Evolutionary conservation across 768 basidiomycete species (phyloP), one percentile per base, ranked within the genome.

Genomic region (Boletus vermiculosoides): DNA sequence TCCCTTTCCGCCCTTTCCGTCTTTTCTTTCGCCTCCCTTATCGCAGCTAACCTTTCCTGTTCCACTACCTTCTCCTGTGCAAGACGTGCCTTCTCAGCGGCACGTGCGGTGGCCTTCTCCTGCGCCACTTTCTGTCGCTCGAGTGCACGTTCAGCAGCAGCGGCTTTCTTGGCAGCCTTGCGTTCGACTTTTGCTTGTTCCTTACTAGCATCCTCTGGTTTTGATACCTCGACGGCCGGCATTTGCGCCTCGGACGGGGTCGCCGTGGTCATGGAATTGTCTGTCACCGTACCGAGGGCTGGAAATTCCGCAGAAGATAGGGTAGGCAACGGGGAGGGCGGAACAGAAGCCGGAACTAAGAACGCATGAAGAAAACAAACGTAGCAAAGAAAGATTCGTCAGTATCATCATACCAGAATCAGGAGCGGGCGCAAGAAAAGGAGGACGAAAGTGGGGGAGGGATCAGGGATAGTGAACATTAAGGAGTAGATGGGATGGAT

Each of bases 221-320:
- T 71, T 44, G 72, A 65, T n/a, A n/a, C 20, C 9, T 63, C 70
- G 37, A 30, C 48, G 22, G 23, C 28, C 28, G 50, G 56, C 3
- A 31, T 54, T 50, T 62, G 70, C 15, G 69, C 71, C 50, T 70
- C 73, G 54, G 63, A 40, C 12, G 55, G 46, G 44, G 58, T 52
- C 20, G 56, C 42, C 8, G 50, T 39, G 25, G 48, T 57, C 22
- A 45, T 36, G 22, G 54, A 39, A 36, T 47, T 61, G 42, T 68
- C 59, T 31, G 52, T 59, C 20, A 50, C 59, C 13, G 68, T 48
- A 34, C 64, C 57, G 23, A 92, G 77, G 37, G 89, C 88, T 52
- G 90, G 91, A 69, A 92, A 92, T 71, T 92, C 91, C 67, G 82
- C 74, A 40, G 83, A 74, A 59, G 89, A 89, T 54, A 91, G 67